Evolutionary conservation across 1,284 basidiomycete species (phyloP), one percentile per base, ranked within the genome.

Genomic region (Bondarzewia mesenterica): DNA sequence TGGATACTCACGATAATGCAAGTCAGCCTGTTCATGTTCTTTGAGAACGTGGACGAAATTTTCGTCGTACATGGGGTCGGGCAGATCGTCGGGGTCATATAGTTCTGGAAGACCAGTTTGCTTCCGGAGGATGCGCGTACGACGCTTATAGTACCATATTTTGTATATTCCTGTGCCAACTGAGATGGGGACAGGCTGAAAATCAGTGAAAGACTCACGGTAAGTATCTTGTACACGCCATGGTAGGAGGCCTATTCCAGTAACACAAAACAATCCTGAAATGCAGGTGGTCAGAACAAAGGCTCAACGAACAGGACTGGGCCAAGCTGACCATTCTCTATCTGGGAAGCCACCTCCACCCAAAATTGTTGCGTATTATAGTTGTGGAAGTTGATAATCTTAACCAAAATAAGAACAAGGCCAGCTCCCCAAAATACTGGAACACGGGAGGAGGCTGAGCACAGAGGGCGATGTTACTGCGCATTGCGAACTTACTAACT

Each of bases 291-390:
- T 20, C 26, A 27, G 26, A 44, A 16, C 23, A 20, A 29, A 44
- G 35, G 32, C 26, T 35, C 25, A 16, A 51, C n/a, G 16, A 41
- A 8, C 38, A 44, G 15, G 32, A 29, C 46, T 32, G 29, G 29
- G 23, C 27, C 29, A 22, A 37, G 53, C 67, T 23, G 52, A 76
- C 86, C 87, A 60, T 89, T 90, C 53, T 74, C 79, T 35, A 92
- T 73, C 63, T 93, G 89, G 21, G 80, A 83, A 35, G 77, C 80
- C 43, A 91, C 75, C 64, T 93, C 90, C 38, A 85, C 72, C 84
- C 84, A 88, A 52, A 80, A 83, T 5, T 76, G 77, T 65, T 86
- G 83, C 0, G 68, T 73, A 49, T 78, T 71, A 6, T 65, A 58
- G 54, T 86, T 81, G 58, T 85, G 81, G 6, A 85, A 62, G 59